A percentile compares a stretch with the other conserved stretches of the same genome.
Evolutionary conservation across 2,329 filamentous ascomycete species (phyloP).

Genomic region (Phaeoacremonium minimum): DNA sequence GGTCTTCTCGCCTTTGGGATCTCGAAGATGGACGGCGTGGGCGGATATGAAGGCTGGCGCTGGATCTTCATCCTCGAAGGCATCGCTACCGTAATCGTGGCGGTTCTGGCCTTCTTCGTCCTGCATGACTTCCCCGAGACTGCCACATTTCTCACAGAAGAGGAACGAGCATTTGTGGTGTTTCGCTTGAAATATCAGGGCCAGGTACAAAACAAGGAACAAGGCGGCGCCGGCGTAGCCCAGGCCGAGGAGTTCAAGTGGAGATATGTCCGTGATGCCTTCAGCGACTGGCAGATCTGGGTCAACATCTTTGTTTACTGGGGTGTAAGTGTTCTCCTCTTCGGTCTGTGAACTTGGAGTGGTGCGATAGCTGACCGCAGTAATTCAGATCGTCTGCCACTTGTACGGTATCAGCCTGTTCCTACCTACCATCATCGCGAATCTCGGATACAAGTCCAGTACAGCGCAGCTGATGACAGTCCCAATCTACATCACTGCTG

Average conservation of each 20-base stretch:
- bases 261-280: slow-evolving; percentile 67
- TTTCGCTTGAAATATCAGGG: slow-evolving; percentile 65
- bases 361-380: slow-evolving; percentile 1
- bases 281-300: slow-evolving; percentile 79
- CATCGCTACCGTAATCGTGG: slow-evolving; percentile 35
- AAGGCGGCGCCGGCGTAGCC: slow-evolving; percentile 32
- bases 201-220: slow-evolving; percentile 17
- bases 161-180: slow-evolving; percentile 68
- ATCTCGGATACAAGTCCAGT: slow-evolving; percentile 52
- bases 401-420: slow-evolving; percentile 55
- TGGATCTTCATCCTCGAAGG: slow-evolving; percentile 52
- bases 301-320: slow-evolving; percentile 58
- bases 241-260: slow-evolving; percentile 73
- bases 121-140: slow-evolving; percentile 80
- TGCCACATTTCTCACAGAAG: slow-evolving; percentile 66
- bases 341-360: slow-evolving; percentile 32
- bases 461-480: slow-evolving; percentile 64
- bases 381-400: slow-evolving; percentile 41
- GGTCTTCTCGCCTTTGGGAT: slow-evolving; percentile 51
- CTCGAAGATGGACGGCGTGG: slow-evolving; percentile 34
- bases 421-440: slow-evolving; percentile 60
- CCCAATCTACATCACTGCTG: slow-evolving; percentile 56
- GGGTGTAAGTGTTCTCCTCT: slow-evolving; percentile 48
- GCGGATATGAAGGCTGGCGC: slow-evolving; percentile 39
- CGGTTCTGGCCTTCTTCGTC: slow-evolving; percentile 62